phyloP scores from a whole-genome alignment of 768 basidiomycete species.

The Tylopilus vinaceipallidus region DNA sequence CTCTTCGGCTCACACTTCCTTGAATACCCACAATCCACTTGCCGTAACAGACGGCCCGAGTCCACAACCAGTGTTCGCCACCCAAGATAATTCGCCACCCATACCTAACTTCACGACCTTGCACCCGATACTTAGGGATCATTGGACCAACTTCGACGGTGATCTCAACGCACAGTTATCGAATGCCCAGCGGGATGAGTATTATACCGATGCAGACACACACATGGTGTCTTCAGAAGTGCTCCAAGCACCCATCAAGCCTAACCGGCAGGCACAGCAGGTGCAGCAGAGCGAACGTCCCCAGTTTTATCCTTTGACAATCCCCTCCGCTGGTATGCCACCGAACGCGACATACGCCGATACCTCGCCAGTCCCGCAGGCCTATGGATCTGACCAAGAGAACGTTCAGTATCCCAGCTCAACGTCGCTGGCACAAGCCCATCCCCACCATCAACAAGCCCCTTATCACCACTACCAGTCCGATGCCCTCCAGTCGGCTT shows the following conservation, averaged over 20 bases:
- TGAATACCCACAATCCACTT: neutral
- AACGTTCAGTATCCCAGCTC: constrained; percentile 1
- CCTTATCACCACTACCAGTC: constrained; percentile 12
- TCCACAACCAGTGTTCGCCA: constrained; percentile 32
- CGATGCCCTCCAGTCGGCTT: constrained; percentile 9
- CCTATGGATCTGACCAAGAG: constrained; percentile 8
- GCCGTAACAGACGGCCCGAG: constrained; percentile 25
- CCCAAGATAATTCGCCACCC: constrained; percentile 23
- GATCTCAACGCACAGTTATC: constrained; percentile 50
- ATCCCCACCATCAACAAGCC: neutral
- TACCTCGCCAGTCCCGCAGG: neutral
- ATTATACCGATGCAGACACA: constrained; percentile 21
- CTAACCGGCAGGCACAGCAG: constrained; percentile 1
- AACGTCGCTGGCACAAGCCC: constrained; percentile 6
- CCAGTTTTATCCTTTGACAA: constrained; percentile 22
- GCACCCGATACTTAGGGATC: constrained; percentile 56
- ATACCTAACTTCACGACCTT: constrained; percentile 40
- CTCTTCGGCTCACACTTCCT: constrained; percentile 8
- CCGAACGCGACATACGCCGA: constrained; percentile 4
- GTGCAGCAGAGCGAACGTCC: constrained; percentile 20
- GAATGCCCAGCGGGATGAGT: constrained; percentile 30
- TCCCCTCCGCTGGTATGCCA: constrained; percentile 20
- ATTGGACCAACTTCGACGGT: constrained; percentile 56
- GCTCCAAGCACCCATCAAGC: neutral
- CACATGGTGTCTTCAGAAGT: constrained; percentile 12